phyloP scores from a whole-genome alignment of 768 basidiomycete species.

The Cyclocybe aegerita region DNA sequence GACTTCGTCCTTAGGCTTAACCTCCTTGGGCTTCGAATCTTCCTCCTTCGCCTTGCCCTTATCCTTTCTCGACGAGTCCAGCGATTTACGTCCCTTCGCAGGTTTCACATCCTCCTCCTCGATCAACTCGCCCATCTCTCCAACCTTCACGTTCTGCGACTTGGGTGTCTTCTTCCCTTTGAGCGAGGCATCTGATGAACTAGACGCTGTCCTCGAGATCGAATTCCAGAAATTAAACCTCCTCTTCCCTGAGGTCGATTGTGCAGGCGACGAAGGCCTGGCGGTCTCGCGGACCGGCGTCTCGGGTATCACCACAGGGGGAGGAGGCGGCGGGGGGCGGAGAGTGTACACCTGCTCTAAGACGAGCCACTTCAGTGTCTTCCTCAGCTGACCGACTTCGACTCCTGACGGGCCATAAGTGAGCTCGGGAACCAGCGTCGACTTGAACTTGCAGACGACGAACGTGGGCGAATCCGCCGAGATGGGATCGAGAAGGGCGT shows the following conservation, averaged over 20 bases:
- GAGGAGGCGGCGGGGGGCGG: conserved; percentile 24
- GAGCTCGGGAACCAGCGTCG: conserved; percentile 20
- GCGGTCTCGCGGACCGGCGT: conserved; percentile 6
- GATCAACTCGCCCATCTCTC: conserved; percentile 73
- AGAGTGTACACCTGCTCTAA: conserved; percentile 60
- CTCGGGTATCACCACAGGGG: not conserved
- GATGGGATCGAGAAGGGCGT: conserved; percentile 70
- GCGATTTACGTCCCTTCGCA: conserved; percentile 21
- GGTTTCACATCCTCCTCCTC: conserved; percentile 37
- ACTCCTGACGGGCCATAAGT: conserved; percentile 15
- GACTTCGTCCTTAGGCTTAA: not conserved
- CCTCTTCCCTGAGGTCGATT: conserved; percentile 43
- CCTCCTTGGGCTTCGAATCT: conserved; percentile 10
- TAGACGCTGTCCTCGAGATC: conserved; percentile 30
- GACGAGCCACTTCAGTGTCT: conserved; percentile 61
- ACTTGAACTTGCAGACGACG: conserved; percentile 68
- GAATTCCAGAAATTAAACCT: conserved; percentile 62
- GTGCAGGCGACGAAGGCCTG: conserved; percentile 46
- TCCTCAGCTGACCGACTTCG: conserved; percentile 26
- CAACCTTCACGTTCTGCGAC: conserved; percentile 35
- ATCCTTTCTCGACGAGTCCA: conserved; percentile 15
- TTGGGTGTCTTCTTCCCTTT: conserved; percentile 37
- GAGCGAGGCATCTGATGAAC: conserved; percentile 26
- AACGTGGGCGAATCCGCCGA: conserved; percentile 66
- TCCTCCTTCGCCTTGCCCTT: conserved; percentile 13